Evolutionary conservation across 371 early-diverging fungal species (phyloP), one percentile per base, ranked within the genome.

Genomic region (Haplosporangium sp.): DNA sequence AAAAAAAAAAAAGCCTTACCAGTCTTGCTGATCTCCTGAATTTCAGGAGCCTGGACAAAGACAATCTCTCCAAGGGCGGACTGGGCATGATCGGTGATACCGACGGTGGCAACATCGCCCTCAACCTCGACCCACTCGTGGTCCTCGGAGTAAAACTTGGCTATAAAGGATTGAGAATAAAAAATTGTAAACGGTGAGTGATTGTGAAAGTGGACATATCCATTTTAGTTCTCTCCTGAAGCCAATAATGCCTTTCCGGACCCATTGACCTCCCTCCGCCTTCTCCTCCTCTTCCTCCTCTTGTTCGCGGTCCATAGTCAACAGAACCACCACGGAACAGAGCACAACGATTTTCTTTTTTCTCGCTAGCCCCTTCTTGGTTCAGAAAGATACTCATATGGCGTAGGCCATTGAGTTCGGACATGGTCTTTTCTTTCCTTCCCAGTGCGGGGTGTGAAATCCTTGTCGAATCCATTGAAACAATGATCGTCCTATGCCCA

Each of bases 11-110:
- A 67, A 60, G 18, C 61, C 80, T 71, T 83, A 94, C 94, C 92
- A 52, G 85, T 84, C 73, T 83, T 68, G 11, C 82, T 84, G 18
- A 95, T 86, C 12, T 67, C 92, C 95, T 43, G 89, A 89, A 68
- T 82, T 68, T 80, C 89, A 82, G 87, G 88, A 18, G 93, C 81
- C 84, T 98, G 98, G 47, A 93, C 94, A 77, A 87, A 98, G 59
- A 98, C 99, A 54, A 98, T 93, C 74, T 98, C 99, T 68, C 99
- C 99, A 42, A 98, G 91, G 21, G 92, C 88, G 67, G 89, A 86
- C 82, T 94, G 95, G 53, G 99, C 99, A 73, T 94, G 94, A 60
- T 96, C 89, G 58, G 96, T 94, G 82, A 98, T 92, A 69, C 99
- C 99, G 57, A 98, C 83, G 50, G 96, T 97, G 62, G 89, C 97